These are phyloP conservation scores for Brassica nigra DNA, from an alignment of 345 rosid species.

Conservation along the genomic window DNA sequence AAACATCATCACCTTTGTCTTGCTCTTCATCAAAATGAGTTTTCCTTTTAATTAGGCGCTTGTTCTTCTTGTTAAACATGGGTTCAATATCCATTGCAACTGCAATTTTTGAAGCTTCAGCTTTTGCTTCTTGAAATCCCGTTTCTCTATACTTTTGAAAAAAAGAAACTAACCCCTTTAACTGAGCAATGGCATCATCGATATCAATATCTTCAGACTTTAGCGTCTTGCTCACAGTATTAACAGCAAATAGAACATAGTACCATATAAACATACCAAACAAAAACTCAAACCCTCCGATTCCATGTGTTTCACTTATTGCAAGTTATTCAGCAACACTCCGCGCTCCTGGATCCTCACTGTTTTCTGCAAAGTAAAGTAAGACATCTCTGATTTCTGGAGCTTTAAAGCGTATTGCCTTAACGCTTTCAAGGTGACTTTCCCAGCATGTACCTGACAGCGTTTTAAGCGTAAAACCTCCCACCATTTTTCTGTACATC, in stretches of 20 bases:
- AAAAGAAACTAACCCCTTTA: background rate
- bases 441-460: background rate
- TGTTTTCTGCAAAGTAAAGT: background rate
- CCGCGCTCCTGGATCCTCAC: background rate
- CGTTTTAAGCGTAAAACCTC: background rate
- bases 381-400: background rate
- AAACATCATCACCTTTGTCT: background rate
- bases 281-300: background rate
- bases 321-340: background rate
- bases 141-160: background rate
- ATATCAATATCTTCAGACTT: background rate
- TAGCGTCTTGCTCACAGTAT: background rate
- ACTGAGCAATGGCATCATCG: no score
- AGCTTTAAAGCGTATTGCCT: background rate
- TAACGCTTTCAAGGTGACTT: background rate
- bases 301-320: background rate
- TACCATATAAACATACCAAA: background rate
- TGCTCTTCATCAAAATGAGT: background rate
- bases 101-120: background rate
- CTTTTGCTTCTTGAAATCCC: background rate
- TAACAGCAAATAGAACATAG: background rate
- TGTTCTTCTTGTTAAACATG: background rate
- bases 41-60: background rate
- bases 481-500: background rate
- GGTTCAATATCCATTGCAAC: background rate